These are phyloP conservation scores for Aspergillus novoparasiticus DNA, from an alignment of 2,329 filamentous ascomycete genomes.

Conservation along the genomic window DNA sequence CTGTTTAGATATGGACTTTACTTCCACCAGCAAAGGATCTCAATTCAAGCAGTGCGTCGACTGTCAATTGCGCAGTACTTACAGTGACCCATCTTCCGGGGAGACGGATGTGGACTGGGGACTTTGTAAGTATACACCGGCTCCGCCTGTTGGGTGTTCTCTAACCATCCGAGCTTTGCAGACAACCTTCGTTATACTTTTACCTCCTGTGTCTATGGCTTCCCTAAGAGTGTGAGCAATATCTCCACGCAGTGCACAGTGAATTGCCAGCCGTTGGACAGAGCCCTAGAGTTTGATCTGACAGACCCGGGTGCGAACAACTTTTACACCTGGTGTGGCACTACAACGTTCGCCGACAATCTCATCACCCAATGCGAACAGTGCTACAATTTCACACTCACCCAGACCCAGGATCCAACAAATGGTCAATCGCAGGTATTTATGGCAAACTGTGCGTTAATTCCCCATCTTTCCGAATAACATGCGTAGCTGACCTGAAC, in stretches of 20 bases:
- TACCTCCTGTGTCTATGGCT: conserved; percentile 47
- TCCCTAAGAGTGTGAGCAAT: conserved; percentile 37
- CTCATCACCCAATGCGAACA: conserved; percentile 44
- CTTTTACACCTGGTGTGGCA: conserved; percentile 42
- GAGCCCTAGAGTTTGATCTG: conserved; percentile 36
- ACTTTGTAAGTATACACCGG: conserved; percentile 42
- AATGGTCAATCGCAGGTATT: conserved; percentile 31
- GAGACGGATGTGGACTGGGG: conserved; percentile 50
- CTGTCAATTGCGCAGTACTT: conserved; percentile 46
- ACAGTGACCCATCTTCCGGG: conserved; percentile 33
- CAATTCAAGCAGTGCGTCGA: conserved; percentile 44
- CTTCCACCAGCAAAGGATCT: conserved; percentile 34
- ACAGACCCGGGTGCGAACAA: conserved; percentile 30
- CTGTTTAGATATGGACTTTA: conserved; percentile 44
- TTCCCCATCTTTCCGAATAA: not conserved
- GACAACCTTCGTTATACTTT: conserved; percentile 51
- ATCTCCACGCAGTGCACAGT: conserved; percentile 50
- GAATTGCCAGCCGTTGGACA: conserved; percentile 38
- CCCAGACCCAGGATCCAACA: conserved; percentile 17
- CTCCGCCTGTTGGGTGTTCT: not conserved
- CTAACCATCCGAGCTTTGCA: conserved; percentile 22
- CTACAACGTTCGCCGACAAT: conserved; percentile 43
- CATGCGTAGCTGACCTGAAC: conserved; percentile 8
- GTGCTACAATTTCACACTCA: conserved; percentile 47
- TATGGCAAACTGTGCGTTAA: conserved; percentile 47